phyloP scores from a whole-genome alignment of 2,329 filamentous ascomycete genomes.

The Gaeumannomyces tritici region DNA sequence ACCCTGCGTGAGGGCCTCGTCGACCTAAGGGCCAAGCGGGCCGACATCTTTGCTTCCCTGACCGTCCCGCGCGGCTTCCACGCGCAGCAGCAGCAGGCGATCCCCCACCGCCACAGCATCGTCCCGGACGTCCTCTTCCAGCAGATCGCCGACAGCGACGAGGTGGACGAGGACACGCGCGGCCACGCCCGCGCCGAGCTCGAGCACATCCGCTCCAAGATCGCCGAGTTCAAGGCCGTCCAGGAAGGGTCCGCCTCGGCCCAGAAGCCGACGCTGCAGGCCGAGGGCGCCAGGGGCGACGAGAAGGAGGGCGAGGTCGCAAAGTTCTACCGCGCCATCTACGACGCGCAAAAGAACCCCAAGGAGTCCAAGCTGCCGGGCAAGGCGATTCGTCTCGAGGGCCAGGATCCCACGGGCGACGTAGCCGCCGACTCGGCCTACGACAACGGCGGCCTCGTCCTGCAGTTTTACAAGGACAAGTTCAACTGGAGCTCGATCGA shows the following conservation, averaged over 20 bases:
- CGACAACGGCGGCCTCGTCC: conserved; percentile 38
- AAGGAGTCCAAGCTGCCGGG: conserved; percentile 31
- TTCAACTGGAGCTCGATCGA: conserved; percentile 43
- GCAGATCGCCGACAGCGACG: background rate
- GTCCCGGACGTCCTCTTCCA: conserved; percentile 3
- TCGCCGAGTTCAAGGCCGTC: conserved; percentile 16
- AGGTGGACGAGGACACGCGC: conserved; percentile 2
- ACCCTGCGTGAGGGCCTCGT: conserved; percentile 1
- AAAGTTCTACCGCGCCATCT: conserved; percentile 30
- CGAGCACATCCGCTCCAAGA: conserved; percentile 24
- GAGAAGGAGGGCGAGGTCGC: conserved; percentile 12
- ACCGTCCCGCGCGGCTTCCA: conserved; percentile 1
- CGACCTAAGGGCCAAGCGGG: background rate
- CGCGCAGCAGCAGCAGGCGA: background rate
- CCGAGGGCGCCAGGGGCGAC: conserved; percentile 7
- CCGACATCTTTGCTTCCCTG: background rate
- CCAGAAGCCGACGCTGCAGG: conserved; percentile 8
- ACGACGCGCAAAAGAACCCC: conserved; percentile 28
- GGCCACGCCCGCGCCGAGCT: conserved; percentile 12
- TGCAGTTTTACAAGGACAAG: conserved; percentile 37
- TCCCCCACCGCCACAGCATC: conserved; percentile 1
- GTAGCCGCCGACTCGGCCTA: conserved; percentile 36
- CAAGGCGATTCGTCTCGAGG: conserved; percentile 30
- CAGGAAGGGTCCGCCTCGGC: conserved; percentile 12
- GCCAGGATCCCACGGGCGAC: conserved; percentile 28